Evolutionary conservation across 805 yeast species (phyloP), one percentile per base, ranked within the genome.

Genomic region (Pichia exigua): DNA sequence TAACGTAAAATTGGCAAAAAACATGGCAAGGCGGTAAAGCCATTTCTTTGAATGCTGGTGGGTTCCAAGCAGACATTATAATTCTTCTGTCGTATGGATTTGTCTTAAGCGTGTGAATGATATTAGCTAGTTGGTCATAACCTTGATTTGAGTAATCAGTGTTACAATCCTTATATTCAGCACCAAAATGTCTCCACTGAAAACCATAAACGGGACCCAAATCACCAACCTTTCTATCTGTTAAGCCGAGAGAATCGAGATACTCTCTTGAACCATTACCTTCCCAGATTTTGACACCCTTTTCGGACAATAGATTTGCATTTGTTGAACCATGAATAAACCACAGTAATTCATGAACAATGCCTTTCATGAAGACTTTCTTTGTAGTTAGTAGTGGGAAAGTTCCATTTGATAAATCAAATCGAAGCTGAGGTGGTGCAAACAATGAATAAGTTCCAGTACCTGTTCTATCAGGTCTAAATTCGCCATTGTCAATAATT

Each of bases 121-220:
- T 81, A 45, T 87, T 84, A 9, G 81, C 78, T 39, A 94, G 73
- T 71, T 94, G 99, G 66, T 94, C 99, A 51, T 81, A 84, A 13
- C 99, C 99, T 65, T 87, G 75, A 4, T 90, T 92, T 0, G 85
- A 65, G 64, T 94, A 94, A 64, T 94, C 95, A 3, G 91, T 76
- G 54, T 92, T 90, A 63, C 96, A 88, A 50, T 89, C 90, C 32
- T 63, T 73, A 66, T 94, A 94, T 58, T 87, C 82, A 6, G 99
- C 99, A 44, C 99, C 99, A 67, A 94, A 94, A 69, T 94, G 99
- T 62, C 99, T 82, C 99, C 99, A 94, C 69, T 94, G 99, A 71
- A 94, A 94, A 0, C 99, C 99, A 66, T 94, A 94, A 2, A 94
- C 97, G 1, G 99, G 99, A 1, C 99, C 99, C 59, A 94, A 69